Conservation (phyloP, 768 basidiomycete species). For the Auriculariales sp. region DNA sequence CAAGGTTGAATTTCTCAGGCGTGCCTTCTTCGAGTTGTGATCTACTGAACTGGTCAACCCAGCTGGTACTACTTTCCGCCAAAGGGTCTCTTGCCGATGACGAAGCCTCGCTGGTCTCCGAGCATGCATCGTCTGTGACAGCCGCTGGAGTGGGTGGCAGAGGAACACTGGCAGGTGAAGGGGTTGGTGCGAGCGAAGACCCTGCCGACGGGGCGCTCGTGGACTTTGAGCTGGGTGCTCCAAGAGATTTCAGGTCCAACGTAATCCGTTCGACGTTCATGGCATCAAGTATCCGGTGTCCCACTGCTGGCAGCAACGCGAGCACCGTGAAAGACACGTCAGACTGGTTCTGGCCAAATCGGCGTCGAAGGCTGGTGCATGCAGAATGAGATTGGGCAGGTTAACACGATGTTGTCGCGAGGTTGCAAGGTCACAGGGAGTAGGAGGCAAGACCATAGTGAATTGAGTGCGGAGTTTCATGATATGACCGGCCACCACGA, state of each 20-base stretch:
- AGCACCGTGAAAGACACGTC: constrained; percentile 65
- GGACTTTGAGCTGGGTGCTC: not conserved
- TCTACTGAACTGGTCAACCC: constrained; percentile 30
- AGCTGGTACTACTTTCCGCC: constrained; percentile 24
- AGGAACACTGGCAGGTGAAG: constrained; percentile 23
- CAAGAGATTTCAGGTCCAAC: constrained; percentile 27
- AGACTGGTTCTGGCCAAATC: constrained; percentile 66
- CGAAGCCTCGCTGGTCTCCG: constrained; percentile 29
- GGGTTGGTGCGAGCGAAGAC: constrained; percentile 8
- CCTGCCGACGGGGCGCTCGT: constrained; percentile 8
- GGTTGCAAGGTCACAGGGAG: too few relatives aligned
- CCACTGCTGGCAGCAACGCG: constrained; percentile 24
- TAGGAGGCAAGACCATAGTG: not conserved
- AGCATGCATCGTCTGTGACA: constrained; percentile 21
- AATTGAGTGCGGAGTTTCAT: not conserved
- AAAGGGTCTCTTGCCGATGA: constrained; percentile 23
- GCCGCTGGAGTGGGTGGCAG: constrained; percentile 17
- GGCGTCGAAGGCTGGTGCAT: constrained; percentile 39
- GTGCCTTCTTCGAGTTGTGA: too few relatives aligned
- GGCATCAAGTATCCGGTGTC: constrained; percentile 39
- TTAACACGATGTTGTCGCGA: too few relatives aligned
- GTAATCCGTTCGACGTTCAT: constrained; percentile 71
- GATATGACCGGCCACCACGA: not conserved
- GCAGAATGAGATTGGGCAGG: not conserved
- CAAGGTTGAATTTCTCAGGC: too few relatives aligned